Evolutionary conservation across 345 rosid genomes (phyloP).

Genomic region (Arabis hirsuta): DNA sequence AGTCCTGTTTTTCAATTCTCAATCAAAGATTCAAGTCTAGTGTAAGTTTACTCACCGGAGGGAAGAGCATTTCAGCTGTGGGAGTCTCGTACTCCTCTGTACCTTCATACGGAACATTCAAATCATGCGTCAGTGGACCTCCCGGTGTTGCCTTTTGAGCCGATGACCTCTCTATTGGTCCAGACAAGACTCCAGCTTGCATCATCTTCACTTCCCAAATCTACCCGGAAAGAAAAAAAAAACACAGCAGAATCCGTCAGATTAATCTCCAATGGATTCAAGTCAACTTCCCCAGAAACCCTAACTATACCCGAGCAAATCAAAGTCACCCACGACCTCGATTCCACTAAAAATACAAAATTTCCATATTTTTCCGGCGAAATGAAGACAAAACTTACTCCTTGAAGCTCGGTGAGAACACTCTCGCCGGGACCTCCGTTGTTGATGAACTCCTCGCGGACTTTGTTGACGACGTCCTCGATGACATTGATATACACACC

Average conservation of each 20-base stretch:
- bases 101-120: conserved; percentile 95
- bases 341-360: conserved; percentile 12
- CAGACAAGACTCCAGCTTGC: conserved; percentile 76
- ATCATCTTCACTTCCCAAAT: conserved; percentile 97
- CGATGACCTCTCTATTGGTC: conserved; percentile 75
- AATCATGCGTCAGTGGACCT: conserved; percentile 73
- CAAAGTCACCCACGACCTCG: not conserved
- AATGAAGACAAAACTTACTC: conserved; percentile 51
- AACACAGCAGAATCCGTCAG: conserved; percentile 23
- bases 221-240: conserved; percentile 43
- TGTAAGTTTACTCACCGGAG: conserved; percentile 61
- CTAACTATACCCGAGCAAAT: conserved; percentile 46
- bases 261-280: conserved; percentile 13
- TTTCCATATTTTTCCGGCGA: not conserved
- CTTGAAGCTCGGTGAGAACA: conserved; percentile 89
- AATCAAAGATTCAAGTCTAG: not conserved
- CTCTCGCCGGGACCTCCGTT: conserved; percentile 87
- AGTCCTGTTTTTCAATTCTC: not conserved
- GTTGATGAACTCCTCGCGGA: conserved; percentile 83
- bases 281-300: conserved; percentile 45
- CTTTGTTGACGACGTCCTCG: conserved; percentile 90
- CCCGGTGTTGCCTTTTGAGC: conserved; percentile 62
- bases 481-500: conserved; percentile 85
- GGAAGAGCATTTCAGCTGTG: conserved; percentile 91
- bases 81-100: conserved; percentile 97